A percentile compares a stretch with the other conserved stretches of the same genome.
Evolutionary conservation across 2,329 filamentous ascomycete genomes (phyloP).

Genomic region (Davidsoniella neocaledoniae): DNA sequence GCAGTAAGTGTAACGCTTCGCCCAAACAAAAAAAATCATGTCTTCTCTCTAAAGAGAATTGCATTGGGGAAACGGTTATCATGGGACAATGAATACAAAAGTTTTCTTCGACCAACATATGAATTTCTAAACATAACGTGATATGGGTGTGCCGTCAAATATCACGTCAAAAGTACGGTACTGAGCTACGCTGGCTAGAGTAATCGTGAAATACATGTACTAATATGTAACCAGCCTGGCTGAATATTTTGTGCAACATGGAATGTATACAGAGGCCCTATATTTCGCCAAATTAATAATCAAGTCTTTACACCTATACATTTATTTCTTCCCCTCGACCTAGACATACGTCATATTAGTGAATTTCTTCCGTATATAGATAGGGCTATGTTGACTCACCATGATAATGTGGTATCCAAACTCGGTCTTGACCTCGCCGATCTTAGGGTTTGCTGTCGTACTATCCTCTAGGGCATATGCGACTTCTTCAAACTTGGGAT

Average conservation of each 20-base stretch:
- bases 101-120: slow-evolving; percentile 10
- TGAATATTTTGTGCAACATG: too few species aligned
- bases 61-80: slow-evolving; percentile 14
- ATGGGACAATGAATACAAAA: slow-evolving; percentile 8
- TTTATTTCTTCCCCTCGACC: slow-evolving; percentile 27
- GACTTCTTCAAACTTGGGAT: slow-evolving; percentile 54
- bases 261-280: too few species aligned
- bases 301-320: neutral
- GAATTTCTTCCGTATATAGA: neutral
- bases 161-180: too few species aligned
- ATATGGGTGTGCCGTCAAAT: neutral
- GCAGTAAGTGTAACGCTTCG: slow-evolving; percentile 33
- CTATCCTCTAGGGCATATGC: slow-evolving; percentile 54
- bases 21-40: slow-evolving; percentile 23
- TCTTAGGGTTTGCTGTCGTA: slow-evolving; percentile 45
- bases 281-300: too few species aligned
- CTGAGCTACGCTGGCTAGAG: too few species aligned
- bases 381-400: slow-evolving; percentile 28
- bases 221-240: too few species aligned
- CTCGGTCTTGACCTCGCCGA: slow-evolving; percentile 53
- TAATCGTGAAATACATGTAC: too few species aligned
- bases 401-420: slow-evolving; percentile 72
- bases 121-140: too few species aligned
- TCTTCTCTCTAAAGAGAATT: slow-evolving; percentile 13
- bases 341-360: slow-evolving; percentile 11